phyloP scores from a whole-genome alignment of 2,329 filamentous ascomycete species.

The Onygena corvina region DNA sequence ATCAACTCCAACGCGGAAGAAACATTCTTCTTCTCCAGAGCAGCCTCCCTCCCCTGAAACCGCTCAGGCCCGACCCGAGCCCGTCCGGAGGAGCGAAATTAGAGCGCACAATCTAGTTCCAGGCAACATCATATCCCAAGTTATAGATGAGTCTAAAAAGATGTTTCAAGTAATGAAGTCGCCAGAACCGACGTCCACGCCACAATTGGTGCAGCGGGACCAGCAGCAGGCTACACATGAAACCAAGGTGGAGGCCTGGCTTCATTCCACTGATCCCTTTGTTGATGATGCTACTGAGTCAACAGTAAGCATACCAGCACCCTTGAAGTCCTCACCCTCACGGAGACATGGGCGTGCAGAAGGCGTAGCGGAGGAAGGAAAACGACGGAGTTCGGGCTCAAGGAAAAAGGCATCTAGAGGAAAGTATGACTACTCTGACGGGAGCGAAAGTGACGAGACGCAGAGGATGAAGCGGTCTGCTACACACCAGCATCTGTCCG shows the following conservation, averaged over 20 bases:
- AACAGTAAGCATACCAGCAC: slow-evolving; percentile 15
- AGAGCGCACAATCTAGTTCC: neutral
- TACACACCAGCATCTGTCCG: neutral
- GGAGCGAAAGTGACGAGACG: neutral
- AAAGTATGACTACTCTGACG: neutral
- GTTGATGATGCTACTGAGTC: slow-evolving; percentile 29
- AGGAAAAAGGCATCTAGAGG: neutral
- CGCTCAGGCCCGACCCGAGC: neutral
- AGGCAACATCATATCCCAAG: slow-evolving; percentile 34
- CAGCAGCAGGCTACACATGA: slow-evolving; percentile 28
- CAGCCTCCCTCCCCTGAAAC: neutral
- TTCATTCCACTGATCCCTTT: slow-evolving; percentile 47
- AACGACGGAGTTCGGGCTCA: no score
- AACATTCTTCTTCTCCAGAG: neutral
- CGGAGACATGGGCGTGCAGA: neutral
- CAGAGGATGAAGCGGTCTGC: neutral
- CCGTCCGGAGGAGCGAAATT: neutral
- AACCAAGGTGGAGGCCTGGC: slow-evolving; percentile 51
- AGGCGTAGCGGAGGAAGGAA: neutral
- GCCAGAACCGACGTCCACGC: slow-evolving; percentile 17
- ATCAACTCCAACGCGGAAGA: neutral
- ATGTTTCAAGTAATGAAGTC: slow-evolving; percentile 34
- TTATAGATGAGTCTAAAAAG: slow-evolving; percentile 35
- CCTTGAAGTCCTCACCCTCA: slow-evolving; percentile 7
- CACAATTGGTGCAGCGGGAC: slow-evolving; percentile 31